phyloP scores from a whole-genome alignment of 1,284 basidiomycete genomes.

The Mixia osmundae region DNA sequence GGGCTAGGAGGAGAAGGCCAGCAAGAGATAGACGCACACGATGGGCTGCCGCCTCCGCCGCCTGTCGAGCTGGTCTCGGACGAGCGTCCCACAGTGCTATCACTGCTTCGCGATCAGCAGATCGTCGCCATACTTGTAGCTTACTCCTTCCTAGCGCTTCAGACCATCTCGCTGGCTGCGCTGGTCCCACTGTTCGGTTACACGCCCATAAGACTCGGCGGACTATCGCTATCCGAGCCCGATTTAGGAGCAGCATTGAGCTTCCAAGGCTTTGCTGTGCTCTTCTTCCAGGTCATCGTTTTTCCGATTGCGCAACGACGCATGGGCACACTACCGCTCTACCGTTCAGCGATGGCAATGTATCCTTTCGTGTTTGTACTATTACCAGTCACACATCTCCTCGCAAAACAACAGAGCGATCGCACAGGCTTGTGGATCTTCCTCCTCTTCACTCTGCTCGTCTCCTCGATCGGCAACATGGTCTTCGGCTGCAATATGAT shows the following conservation, averaged over 20 bases:
- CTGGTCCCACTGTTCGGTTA: constrained; percentile 13
- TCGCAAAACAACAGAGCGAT: constrained; percentile 6
- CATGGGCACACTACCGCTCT: constrained; percentile 19
- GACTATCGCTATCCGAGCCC: constrained; percentile 3
- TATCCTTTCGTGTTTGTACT: constrained; percentile 19
- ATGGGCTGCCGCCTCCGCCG: neutral
- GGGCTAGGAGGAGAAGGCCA: neutral
- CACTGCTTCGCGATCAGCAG: neutral
- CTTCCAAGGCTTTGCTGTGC: constrained; percentile 18
- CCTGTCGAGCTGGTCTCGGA: neutral
- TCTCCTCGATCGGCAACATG: neutral
- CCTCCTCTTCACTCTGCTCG: neutral
- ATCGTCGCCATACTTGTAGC: neutral
- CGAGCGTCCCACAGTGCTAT: neutral
- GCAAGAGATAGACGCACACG: no score
- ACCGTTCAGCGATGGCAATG: constrained; percentile 16
- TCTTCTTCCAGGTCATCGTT: constrained; percentile 18
- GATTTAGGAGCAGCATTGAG: constrained; percentile 18
- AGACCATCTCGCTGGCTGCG: neutral
- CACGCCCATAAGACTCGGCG: constrained; percentile 10
- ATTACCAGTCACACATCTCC: constrained; percentile 16
- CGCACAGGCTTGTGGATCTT: neutral
- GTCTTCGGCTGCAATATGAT: constrained; percentile 16
- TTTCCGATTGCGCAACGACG: constrained; percentile 21
- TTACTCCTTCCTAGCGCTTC: neutral